Conservation (phyloP, 352 stramenopile species). For the Pythium dissimile region DNA sequence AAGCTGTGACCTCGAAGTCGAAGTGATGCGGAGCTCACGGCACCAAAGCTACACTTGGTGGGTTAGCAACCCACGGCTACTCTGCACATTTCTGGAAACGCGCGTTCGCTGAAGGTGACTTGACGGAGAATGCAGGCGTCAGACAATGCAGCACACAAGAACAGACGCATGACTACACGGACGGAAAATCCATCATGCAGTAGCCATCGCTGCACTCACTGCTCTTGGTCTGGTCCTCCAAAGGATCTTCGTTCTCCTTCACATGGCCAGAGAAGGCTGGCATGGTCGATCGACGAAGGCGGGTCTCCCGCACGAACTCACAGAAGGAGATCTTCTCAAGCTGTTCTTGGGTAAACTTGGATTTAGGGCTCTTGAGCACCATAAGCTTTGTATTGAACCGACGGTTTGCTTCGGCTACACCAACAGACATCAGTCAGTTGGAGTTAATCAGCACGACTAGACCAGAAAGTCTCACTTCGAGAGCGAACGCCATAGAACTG, state of each 20-base stretch:
- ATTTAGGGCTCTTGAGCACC: constrained; percentile 64
- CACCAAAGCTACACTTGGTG: no score
- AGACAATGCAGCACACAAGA: no score
- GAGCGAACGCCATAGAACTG: constrained; percentile 86
- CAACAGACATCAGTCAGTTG: neutral
- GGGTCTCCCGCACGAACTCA: constrained; percentile 76
- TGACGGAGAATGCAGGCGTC: no score
- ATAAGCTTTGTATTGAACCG: constrained; percentile 81
- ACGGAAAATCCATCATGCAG: constrained; percentile 62
- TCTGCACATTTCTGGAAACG: neutral
- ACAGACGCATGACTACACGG: constrained; percentile 39
- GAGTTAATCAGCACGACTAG: neutral
- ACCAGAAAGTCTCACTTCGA: constrained; percentile 45
- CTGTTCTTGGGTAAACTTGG: constrained; percentile 43
- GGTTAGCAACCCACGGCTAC: no score
- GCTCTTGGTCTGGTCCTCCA: constrained; percentile 61
- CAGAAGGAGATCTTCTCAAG: constrained; percentile 60
- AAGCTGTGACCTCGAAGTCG: no score
- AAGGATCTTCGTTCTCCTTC: constrained; percentile 25
- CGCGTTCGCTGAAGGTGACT: neutral
- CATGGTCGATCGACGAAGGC: constrained; percentile 27
- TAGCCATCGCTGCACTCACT: constrained; percentile 85
- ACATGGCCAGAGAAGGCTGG: neutral
- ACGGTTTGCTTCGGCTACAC: constrained; percentile 68
- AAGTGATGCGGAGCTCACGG: no score